These are phyloP conservation scores for Clonostachys chloroleuca DNA, from an alignment of 2,329 filamentous ascomycete species.

Conservation along the genomic window DNA sequence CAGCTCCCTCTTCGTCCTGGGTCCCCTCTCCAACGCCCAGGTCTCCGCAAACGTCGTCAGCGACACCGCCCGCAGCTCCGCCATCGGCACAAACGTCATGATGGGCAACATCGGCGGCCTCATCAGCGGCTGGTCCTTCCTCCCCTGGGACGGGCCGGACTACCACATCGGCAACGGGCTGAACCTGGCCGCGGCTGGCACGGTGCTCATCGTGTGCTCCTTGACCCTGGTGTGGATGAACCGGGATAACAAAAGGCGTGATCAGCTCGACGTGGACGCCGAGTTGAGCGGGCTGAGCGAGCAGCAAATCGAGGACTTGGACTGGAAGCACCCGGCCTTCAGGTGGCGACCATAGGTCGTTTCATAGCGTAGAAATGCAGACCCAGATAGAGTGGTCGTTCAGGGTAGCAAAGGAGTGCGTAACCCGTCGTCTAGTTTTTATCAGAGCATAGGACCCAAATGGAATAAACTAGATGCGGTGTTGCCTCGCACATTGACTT, in stretches of 20 bases:
- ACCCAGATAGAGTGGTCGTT: too few relatives aligned
- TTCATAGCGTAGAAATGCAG: background rate
- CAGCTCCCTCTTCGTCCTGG: slow-evolving; percentile 57
- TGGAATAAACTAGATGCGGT: too few relatives aligned
- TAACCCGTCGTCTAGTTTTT: too few relatives aligned
- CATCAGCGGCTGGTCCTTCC: slow-evolving; percentile 61
- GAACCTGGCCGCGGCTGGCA: slow-evolving; percentile 56
- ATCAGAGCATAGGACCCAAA: too few relatives aligned
- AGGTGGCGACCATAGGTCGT: slow-evolving; percentile 36
- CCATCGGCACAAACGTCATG: slow-evolving; percentile 65
- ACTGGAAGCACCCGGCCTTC: slow-evolving; percentile 64
- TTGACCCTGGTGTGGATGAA: slow-evolving; percentile 56
- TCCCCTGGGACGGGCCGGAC: slow-evolving; percentile 58
- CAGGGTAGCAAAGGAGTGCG: too few relatives aligned
- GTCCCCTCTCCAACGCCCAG: slow-evolving; percentile 62
- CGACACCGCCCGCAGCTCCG: slow-evolving; percentile 63
- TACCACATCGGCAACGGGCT: slow-evolving; percentile 69
- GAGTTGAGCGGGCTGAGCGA: slow-evolving; percentile 48
- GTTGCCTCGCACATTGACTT: too few relatives aligned
- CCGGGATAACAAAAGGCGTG: slow-evolving; percentile 47
- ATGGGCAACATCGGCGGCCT: slow-evolving; percentile 69
- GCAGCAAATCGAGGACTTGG: slow-evolving; percentile 53
- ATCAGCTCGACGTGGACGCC: slow-evolving; percentile 17
- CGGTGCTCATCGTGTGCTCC: slow-evolving; percentile 44
- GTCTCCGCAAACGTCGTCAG: slow-evolving; percentile 67